A percentile compares a stretch with the other conserved stretches of the same genome.
Conservation (phyloP, 495 filamentous ascomycete genomes). For the Penicillium canariense region DNA sequence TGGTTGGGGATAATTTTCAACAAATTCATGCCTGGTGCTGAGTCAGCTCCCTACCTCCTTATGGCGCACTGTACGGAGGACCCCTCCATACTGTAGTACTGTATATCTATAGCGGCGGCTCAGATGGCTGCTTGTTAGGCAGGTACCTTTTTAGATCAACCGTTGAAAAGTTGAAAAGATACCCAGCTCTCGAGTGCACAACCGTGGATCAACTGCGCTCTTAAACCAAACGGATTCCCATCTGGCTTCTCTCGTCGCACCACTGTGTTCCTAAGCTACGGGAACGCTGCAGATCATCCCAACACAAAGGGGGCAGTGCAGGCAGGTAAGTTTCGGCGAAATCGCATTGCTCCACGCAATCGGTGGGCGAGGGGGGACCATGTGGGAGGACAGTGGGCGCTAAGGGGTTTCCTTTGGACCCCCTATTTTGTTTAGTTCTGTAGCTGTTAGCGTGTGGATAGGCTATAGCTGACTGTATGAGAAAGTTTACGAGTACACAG, state of each 20-base stretch:
- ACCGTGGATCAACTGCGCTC: too few relatives aligned
- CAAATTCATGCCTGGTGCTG: neutral
- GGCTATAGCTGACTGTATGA: too few relatives aligned
- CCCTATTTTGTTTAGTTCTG: neutral
- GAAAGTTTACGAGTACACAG: too few relatives aligned
- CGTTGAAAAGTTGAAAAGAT: too few relatives aligned
- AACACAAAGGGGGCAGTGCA: slow-evolving; percentile 12
- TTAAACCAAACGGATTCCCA: neutral
- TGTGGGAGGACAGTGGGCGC: neutral
- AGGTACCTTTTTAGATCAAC: too few relatives aligned
- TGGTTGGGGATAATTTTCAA: neutral
- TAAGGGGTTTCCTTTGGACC: neutral
- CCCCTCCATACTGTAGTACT: too few relatives aligned
- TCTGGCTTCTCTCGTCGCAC: neutral
- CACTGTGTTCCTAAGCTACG: neutral
- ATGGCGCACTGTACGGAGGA: neutral
- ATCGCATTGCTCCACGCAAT: neutral
- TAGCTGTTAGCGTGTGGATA: neutral
- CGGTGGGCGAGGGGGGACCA: neutral
- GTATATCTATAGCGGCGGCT: too few relatives aligned
- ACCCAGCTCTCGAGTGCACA: too few relatives aligned
- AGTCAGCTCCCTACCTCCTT: neutral
- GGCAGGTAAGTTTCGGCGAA: slow-evolving; percentile 9
- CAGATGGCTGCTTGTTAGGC: too few relatives aligned
- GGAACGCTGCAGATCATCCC: slow-evolving; percentile 6